These are phyloP conservation scores for Epicoccum sorghinum DNA, from an alignment of 2,329 filamentous ascomycete species.

Conservation along the genomic window DNA sequence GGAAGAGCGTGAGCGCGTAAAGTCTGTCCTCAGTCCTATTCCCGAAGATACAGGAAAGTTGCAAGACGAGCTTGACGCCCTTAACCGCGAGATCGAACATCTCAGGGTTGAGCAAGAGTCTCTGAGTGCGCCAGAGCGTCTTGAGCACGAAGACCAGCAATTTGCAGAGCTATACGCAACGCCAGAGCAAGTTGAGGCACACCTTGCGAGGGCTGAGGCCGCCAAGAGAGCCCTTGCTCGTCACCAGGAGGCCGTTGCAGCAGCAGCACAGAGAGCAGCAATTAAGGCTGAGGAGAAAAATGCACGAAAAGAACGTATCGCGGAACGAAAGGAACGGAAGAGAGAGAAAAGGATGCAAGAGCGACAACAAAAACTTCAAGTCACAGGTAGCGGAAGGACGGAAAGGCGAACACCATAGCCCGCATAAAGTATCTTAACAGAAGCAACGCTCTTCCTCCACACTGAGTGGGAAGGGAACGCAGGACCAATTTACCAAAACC, in stretches of 20 bases:
- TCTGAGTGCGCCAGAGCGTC: conserved; percentile 9
- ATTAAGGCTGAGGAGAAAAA: background rate
- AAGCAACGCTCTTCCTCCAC: too few species aligned
- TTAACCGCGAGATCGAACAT: conserved; percentile 22
- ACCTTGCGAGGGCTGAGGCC: background rate
- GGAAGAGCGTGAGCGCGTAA: conserved; percentile 20
- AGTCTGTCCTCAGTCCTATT: background rate
- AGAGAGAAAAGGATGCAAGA: too few species aligned
- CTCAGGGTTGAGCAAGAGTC: conserved; percentile 22
- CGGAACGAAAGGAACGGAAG: too few species aligned
- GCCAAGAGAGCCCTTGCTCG: background rate
- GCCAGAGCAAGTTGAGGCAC: conserved; percentile 1
- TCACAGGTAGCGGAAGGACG: too few species aligned
- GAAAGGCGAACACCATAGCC: too few species aligned
- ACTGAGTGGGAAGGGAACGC: too few species aligned
- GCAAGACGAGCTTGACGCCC: conserved; percentile 23
- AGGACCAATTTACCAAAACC: too few species aligned
- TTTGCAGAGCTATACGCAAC: background rate
- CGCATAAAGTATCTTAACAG: too few species aligned
- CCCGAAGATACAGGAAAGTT: conserved; percentile 14
- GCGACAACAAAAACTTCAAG: too few species aligned
- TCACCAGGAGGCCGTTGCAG: background rate
- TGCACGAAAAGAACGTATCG: background rate
- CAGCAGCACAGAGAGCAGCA: background rate
- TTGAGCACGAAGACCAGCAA: conserved; percentile 1